phyloP scores from a whole-genome alignment of 2,329 filamentous ascomycete genomes.

The Penicillium sclerotiorum region DNA sequence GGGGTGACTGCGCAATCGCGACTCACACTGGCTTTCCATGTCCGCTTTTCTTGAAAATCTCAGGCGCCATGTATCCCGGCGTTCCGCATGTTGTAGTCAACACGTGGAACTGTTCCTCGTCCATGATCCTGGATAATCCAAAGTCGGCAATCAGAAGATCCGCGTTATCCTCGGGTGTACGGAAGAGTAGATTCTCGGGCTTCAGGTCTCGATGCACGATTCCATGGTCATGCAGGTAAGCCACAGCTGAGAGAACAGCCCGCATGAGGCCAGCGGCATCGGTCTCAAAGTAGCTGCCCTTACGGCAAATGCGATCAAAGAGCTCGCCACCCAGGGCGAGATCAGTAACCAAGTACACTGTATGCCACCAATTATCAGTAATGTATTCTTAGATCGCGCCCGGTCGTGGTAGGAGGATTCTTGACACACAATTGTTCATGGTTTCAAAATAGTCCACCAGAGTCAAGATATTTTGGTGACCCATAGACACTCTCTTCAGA shows the following conservation, averaged over 20 bases:
- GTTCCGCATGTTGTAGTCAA: conserved; percentile 97
- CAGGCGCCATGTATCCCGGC: conserved; percentile 97
- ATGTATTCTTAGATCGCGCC: not conserved
- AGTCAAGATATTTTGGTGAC: conserved; percentile 96
- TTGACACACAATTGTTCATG: conserved; percentile 81
- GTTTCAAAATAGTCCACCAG: conserved; percentile 99
- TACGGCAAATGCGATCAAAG: conserved; percentile 97
- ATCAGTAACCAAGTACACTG: conserved; percentile 94
- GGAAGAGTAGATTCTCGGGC: conserved; percentile 94
- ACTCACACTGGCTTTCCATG: conserved; percentile 90
- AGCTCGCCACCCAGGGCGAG: conserved; percentile 94
- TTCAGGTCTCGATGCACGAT: conserved; percentile 98
- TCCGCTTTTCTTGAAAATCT: conserved; percentile 98
- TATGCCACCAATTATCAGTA: conserved; percentile 17
- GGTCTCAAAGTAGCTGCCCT: conserved; percentile 97
- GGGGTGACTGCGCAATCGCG: too few relatives aligned
- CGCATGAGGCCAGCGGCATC: conserved; percentile 95
- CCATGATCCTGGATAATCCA: conserved; percentile 94
- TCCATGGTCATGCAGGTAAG: conserved; percentile 96
- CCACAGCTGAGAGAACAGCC: conserved; percentile 93
- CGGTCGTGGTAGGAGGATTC: not conserved
- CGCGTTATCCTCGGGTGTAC: conserved; percentile 95
- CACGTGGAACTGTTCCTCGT: conserved; percentile 97
- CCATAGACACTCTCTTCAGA: conserved; percentile 97
- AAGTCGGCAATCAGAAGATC: conserved; percentile 97